Conservation (phyloP, 176 grass and related monocot genomes). For the Oropetium thomaeum region DNA sequence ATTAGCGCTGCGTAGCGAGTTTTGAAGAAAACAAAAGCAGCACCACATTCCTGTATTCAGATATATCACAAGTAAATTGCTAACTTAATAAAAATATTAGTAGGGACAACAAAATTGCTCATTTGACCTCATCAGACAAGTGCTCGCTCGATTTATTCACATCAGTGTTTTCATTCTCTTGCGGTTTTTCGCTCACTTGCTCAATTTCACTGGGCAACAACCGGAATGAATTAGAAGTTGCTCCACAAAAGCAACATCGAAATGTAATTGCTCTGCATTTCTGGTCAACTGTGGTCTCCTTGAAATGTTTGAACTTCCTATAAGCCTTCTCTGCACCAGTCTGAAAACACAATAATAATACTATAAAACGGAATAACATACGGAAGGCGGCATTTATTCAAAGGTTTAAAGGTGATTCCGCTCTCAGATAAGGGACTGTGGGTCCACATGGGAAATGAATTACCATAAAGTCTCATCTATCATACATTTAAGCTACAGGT, state of each 20-base stretch:
- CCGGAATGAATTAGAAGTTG: slow-evolving; percentile 60
- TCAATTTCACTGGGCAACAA: slow-evolving; percentile 51
- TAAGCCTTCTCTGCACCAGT: slow-evolving; percentile 69
- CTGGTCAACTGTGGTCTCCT: slow-evolving; percentile 42
- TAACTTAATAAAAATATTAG: slow-evolving; percentile 18
- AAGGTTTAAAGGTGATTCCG: neutral
- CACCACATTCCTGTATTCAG: slow-evolving; percentile 62
- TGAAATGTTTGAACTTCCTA: slow-evolving; percentile 65
- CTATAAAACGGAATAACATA: slow-evolving; percentile 1
- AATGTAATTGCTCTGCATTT: slow-evolving; percentile 40
- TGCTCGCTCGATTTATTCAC: slow-evolving; percentile 28
- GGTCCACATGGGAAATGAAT: neutral
- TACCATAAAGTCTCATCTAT: neutral
- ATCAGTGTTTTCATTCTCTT: slow-evolving; percentile 40
- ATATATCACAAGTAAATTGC: slow-evolving; percentile 22
- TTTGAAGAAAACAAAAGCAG: slow-evolving; percentile 96
- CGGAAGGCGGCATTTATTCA: neutral
- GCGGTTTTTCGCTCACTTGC: slow-evolving; percentile 35
- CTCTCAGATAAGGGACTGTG: neutral
- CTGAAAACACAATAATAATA: slow-evolving; percentile 51
- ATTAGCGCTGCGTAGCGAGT: slow-evolving; percentile 80
- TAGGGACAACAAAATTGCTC: slow-evolving; percentile 21
- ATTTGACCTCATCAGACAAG: slow-evolving; percentile 52
- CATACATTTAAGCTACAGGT: neutral
- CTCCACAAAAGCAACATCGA: slow-evolving; percentile 79